These are phyloP conservation scores for Alloteropsis angusta DNA, from an alignment of 202 grass and related monocot species.

Conservation along the genomic window DNA sequence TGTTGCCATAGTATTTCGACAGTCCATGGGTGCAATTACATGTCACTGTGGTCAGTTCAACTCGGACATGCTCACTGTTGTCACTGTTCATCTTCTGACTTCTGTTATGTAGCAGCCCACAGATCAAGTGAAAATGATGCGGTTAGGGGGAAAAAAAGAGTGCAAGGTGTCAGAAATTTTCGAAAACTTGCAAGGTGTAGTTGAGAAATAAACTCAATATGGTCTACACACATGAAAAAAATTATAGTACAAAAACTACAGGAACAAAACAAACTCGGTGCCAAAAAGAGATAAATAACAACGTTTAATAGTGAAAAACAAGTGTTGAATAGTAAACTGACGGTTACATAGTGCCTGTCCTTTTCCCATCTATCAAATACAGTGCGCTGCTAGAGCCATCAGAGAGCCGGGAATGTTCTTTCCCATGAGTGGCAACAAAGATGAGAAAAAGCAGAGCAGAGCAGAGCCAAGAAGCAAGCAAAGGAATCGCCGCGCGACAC, in stretches of 20 bases:
- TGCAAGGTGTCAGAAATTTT: neutral
- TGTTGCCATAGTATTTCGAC: slow-evolving; percentile 12
- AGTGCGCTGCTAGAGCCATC: neutral
- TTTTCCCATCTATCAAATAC: neutral
- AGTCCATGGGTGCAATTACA: slow-evolving; percentile 12
- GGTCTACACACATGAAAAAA: neutral
- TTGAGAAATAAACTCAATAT: neutral
- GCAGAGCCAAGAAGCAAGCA: neutral
- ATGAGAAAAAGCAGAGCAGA: neutral
- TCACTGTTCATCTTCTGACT: neutral
- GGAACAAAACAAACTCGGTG: neutral
- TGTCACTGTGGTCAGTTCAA: slow-evolving; percentile 29
- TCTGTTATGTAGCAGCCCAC: neutral
- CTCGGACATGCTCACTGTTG: slow-evolving; percentile 16
- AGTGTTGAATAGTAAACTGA: neutral
- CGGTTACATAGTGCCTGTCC: neutral
- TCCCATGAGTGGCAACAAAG: neutral
- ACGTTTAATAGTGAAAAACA: neutral
- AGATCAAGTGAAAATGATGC: neutral
- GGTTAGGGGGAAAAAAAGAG: neutral
- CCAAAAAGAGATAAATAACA: neutral
- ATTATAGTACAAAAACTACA: neutral
- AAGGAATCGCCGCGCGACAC: neutral
- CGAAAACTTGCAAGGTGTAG: neutral
- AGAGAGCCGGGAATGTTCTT: neutral